Evolutionary conservation across 139 green algal genomes (phyloP).

Genomic region (Desmodesmus armatus): DNA sequence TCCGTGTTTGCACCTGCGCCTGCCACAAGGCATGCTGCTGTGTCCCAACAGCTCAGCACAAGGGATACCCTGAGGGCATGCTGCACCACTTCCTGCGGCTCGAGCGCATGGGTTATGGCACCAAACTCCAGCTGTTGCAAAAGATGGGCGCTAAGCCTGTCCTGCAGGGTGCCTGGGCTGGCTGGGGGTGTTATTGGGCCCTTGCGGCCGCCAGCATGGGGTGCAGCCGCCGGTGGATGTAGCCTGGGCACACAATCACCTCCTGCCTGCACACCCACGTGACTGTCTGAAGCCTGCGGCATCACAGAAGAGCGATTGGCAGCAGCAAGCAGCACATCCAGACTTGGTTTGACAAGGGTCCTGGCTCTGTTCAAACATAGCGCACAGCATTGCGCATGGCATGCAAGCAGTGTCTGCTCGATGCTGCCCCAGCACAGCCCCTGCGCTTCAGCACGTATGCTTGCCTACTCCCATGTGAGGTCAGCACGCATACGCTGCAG

Average conservation of each 20-base stretch:
- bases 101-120: too few relatives aligned
- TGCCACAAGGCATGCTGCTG: not conserved
- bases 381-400: not conserved
- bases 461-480: too few relatives aligned
- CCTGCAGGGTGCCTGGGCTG: too few relatives aligned
- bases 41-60: not conserved
- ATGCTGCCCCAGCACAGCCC: not conserved
- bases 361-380: not conserved
- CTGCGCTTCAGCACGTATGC: too few relatives aligned
- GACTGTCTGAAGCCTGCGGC: constrained; percentile 64
- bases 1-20: too few relatives aligned
- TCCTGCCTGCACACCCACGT: constrained; percentile 68
- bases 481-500: too few relatives aligned
- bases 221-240: constrained; percentile 59
- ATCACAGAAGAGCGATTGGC: not conserved
- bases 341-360: not conserved
- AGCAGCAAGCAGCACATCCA: not conserved
- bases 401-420: not conserved
- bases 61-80: not conserved
- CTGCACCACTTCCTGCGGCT: not conserved
- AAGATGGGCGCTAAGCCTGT: too few relatives aligned
- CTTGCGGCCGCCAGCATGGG: not conserved
- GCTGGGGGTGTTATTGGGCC: not conserved
- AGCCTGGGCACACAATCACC: constrained; percentile 57
- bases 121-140: too few relatives aligned